phyloP scores from a whole-genome alignment of 2,329 filamentous ascomycete species.

The Apiospora kogelbergensis region DNA sequence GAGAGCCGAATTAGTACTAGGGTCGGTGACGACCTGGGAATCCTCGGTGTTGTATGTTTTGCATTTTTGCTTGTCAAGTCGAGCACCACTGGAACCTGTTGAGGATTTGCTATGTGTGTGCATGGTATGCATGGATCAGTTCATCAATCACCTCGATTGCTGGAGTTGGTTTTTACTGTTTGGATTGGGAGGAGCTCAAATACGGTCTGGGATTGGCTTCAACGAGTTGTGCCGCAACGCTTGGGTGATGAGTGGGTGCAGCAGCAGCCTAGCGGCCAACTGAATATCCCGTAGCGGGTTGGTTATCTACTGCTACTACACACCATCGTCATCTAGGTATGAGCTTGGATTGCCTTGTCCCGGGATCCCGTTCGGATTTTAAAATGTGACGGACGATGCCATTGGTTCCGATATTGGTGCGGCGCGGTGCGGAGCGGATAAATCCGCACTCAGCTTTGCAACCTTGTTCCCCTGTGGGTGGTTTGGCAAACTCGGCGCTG shows the following conservation, averaged over 20 bases:
- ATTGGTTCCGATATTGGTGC: not conserved
- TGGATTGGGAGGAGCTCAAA: not conserved
- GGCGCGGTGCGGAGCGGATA: not conserved
- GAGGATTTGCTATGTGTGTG: too few species aligned
- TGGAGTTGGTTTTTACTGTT: not conserved
- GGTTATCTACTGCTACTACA: not conserved
- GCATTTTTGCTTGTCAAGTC: too few species aligned
- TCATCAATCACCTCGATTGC: not conserved
- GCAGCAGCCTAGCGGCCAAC: not conserved
- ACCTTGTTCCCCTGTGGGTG: not conserved
- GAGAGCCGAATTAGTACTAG: too few species aligned
- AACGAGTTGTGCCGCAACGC: not conserved
- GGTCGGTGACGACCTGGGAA: too few species aligned
- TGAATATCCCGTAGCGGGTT: not conserved
- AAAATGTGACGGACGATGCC: not conserved
- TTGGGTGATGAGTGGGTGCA: not conserved
- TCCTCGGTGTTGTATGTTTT: too few species aligned
- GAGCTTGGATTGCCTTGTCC: not conserved
- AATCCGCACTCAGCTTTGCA: not conserved
- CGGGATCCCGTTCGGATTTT: not conserved
- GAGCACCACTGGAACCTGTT: too few species aligned
- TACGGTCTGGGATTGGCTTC: not conserved
- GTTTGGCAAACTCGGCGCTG: not conserved
- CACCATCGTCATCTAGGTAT: not conserved
- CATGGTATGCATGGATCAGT: too few species aligned